These are phyloP conservation scores for cucumber (Cucumis sativus) DNA, from an alignment of 306 rosid species.

Conservation along the genomic window DNA sequence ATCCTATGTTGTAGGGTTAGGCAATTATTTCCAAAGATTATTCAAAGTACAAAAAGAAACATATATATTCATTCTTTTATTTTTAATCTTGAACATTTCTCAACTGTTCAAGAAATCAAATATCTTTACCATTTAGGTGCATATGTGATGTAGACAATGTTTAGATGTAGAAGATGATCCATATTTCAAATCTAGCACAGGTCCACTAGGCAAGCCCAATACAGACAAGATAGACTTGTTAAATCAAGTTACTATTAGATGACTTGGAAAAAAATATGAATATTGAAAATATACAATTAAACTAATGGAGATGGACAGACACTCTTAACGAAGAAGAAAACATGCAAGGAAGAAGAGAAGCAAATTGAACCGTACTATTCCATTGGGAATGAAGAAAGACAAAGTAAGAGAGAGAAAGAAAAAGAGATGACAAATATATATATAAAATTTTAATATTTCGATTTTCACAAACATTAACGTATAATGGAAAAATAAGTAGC, in stretches of 20 bases:
- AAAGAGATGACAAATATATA: not conserved
- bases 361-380: not conserved
- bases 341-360: not conserved
- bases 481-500: not conserved
- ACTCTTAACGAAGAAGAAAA: not conserved
- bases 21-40: not conserved
- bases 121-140: too few species aligned
- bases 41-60: not conserved
- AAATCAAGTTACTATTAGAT: not conserved
- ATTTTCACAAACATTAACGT: slow-evolving; percentile 4
- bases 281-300: not conserved
- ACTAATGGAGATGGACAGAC: not conserved
- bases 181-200: not conserved
- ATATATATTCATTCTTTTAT: too few species aligned
- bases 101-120: too few species aligned
- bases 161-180: too few species aligned
- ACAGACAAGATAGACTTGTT: not conserved
- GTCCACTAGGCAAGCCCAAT: not conserved
- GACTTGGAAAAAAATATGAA: too few species aligned
- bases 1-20: not conserved
- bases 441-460: slow-evolving; percentile 5
- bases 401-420: not conserved
- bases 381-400: not conserved
- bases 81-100: too few species aligned
- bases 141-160: too few species aligned